Base-by-base conservation (phyloP, 202 grass and related monocot genomes). In the Eragrostis tef region DNA sequence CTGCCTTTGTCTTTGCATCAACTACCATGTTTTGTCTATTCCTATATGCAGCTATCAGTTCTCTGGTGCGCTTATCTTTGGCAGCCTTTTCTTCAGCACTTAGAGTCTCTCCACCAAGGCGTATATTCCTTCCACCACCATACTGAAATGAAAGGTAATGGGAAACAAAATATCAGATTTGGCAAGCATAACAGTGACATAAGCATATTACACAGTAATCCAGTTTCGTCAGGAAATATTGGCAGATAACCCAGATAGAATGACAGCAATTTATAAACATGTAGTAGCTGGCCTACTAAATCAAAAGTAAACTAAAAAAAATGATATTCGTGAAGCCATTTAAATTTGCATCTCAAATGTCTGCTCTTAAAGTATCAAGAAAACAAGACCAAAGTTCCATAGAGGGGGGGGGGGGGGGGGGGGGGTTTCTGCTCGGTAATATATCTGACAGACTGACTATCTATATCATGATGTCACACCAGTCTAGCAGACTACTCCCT, bases 51-150 rank as follows among this genome's bases (percentile, higher is more conserved):
- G 87, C 66, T 59, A 97, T 26, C 70, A 97, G 69, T 65, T 94
- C 94, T 83, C 64, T 90, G 64, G 72, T 97, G 14, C 81, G 85
- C 49, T 89, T 92, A 85, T 90, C 89, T 69, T 92, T 97, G 57
- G 85, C 74, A 75, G 74, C 84, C 26, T 90, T 97, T 76, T 87
- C 91, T 92, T 97, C 88, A 68, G 86, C 81, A 79, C 74, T 90
- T 87, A 67, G 81, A 81, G 81, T 83, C 64, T 81, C 70, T 81
- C 93, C 89, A 79, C 94, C 94, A 67, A 81, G 89, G 42, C 56
- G 77, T 82, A 97, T 97, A 88, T 87, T 90, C 89, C 86, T 94
- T 82, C 94, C 94, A 42, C 94, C 91, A 67, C 91, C 91, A 86
- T 90, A 97, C 94, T 97, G 87, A 90, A 74, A 89, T 21, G 27